Evolutionary conservation across 1,284 basidiomycete genomes (phyloP).

Genomic region (Cutaneotrichosporon cyanovorans): DNA sequence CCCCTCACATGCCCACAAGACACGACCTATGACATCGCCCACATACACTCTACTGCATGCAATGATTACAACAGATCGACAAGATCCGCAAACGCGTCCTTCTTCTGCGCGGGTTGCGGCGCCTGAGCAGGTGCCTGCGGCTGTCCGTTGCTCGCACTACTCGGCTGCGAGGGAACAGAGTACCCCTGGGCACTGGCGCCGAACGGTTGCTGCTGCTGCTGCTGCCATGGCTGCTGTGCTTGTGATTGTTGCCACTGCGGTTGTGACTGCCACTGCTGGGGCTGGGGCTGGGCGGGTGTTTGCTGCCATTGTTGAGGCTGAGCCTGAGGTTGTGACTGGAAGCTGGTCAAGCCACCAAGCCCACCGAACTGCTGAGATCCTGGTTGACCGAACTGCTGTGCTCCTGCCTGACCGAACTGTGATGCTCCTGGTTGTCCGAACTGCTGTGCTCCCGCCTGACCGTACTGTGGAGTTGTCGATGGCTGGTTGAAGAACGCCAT

Average conservation of each 20-base stretch:
- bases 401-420: constrained; percentile 2
- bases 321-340: neutral
- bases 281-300: constrained; percentile 3
- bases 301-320: constrained; percentile 7
- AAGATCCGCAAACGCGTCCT: constrained; percentile 46
- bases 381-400: constrained; percentile 5
- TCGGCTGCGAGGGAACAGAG: neutral
- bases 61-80: constrained; percentile 37
- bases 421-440: neutral
- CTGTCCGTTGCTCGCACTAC: constrained; percentile 3
- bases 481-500: constrained; percentile 46
- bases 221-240: constrained; percentile 10
- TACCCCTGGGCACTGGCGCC: constrained; percentile 9
- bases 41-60: constrained; percentile 3
- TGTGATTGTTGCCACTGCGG: constrained; percentile 13
- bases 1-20: too few species aligned
- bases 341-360: neutral
- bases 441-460: constrained; percentile 8
- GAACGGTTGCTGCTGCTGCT: constrained; percentile 13
- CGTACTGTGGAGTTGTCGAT: constrained; percentile 15
- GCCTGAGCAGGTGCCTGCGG: constrained; percentile 5
- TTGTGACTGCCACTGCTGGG: constrained; percentile 7
- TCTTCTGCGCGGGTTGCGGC: constrained; percentile 23
- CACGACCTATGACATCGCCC: too few species aligned
- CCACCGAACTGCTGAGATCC: constrained; percentile 8